Evolutionary conservation across 768 basidiomycete genomes (phyloP).

Genomic region (Termitomyces sp.): DNA sequence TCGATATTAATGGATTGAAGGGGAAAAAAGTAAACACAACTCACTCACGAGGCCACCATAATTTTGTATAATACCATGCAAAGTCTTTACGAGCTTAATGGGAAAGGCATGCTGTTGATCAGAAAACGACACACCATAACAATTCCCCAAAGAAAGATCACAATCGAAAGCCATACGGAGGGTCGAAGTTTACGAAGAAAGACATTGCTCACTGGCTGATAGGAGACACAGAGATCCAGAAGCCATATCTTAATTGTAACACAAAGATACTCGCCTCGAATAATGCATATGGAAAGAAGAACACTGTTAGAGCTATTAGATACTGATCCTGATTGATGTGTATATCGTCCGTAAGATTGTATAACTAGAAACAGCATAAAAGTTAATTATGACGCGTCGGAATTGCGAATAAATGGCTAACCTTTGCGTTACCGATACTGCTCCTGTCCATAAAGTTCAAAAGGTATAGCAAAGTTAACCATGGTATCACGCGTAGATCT

Average conservation of each 20-base stretch:
- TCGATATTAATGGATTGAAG: not conserved
- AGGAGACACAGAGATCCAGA: not conserved
- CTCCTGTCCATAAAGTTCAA: conserved; percentile 64
- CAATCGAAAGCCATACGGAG: conserved; percentile 56
- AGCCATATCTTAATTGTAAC: not conserved
- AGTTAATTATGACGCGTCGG: conserved; percentile 2
- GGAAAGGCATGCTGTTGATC: not conserved
- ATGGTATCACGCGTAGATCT: conserved; percentile 67
- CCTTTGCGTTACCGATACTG: conserved; percentile 75
- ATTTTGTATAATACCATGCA: conserved; percentile 56
- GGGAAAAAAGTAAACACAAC: conserved; percentile 14
- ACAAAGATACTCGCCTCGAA: conserved; percentile 47
- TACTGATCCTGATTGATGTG: conserved; percentile 56
- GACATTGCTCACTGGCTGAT: conserved; percentile 58
- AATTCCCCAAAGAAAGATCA: conserved; percentile 44
- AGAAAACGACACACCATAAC: conserved; percentile 31
- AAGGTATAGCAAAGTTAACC: conserved; percentile 68
- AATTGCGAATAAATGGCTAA: conserved; percentile 18
- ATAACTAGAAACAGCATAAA: conserved; percentile 35
- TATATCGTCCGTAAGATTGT: conserved; percentile 49
- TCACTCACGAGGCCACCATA: conserved; percentile 59
- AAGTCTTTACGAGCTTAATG: conserved; percentile 30
- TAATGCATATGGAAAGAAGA: conserved; percentile 70
- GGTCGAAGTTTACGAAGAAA: conserved; percentile 54
- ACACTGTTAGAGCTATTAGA: conserved; percentile 61